These are phyloP conservation scores for Evernia prunastri DNA, from an alignment of 495 filamentous ascomycete genomes.

Conservation along the genomic window DNA sequence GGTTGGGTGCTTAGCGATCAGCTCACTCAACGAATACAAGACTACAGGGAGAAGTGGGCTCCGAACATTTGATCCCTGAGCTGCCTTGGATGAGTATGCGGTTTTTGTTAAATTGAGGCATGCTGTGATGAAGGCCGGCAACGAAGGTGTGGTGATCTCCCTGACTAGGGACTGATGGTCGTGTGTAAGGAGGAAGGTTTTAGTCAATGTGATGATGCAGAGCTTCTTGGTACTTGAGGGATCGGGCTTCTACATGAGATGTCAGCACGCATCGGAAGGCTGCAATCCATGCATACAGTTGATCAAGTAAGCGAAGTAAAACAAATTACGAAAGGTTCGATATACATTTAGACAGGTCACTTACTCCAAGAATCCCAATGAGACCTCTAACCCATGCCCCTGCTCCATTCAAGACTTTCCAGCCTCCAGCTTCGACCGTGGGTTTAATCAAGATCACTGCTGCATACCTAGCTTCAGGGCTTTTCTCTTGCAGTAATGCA, in stretches of 20 bases:
- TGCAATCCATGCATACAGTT: background rate
- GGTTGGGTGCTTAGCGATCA: constrained; percentile 72
- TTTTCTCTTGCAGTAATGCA: constrained; percentile 66
- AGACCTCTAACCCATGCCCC: constrained; percentile 67
- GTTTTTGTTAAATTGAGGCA: constrained; percentile 52
- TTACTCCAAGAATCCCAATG: constrained; percentile 62
- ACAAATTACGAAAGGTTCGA: background rate
- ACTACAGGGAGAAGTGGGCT: constrained; percentile 54
- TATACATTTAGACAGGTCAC: constrained; percentile 17
- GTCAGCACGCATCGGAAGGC: background rate
- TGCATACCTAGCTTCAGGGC: constrained; percentile 63
- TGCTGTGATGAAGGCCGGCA: constrained; percentile 64
- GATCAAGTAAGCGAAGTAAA: background rate
- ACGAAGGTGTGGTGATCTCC: constrained; percentile 78
- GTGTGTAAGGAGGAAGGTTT: constrained; percentile 75
- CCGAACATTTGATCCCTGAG: constrained; percentile 23
- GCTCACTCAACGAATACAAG: constrained; percentile 53
- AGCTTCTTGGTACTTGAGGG: constrained; percentile 65
- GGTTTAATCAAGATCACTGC: constrained; percentile 72
- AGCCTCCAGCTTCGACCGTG: constrained; percentile 72
- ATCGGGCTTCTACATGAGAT: constrained; percentile 56
- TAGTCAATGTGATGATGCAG: constrained; percentile 65
- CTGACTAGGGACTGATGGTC: constrained; percentile 74
- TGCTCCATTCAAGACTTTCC: constrained; percentile 64
- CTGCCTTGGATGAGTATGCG: background rate